These are phyloP conservation scores for Globisporangium paddicum DNA, from an alignment of 352 stramenopile genomes.

Conservation along the genomic window DNA sequence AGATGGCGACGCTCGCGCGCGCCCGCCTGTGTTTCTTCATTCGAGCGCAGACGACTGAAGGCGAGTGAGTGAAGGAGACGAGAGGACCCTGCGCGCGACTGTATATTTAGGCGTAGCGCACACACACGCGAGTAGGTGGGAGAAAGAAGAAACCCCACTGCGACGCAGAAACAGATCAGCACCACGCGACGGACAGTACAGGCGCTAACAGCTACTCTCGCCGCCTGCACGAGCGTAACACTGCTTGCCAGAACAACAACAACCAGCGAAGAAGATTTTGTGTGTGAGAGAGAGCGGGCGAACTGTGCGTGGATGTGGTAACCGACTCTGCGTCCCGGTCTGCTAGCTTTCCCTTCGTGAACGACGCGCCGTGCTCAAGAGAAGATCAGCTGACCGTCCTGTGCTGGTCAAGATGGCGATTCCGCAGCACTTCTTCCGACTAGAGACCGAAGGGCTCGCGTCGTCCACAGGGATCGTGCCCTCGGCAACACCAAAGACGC, in stretches of 20 bases:
- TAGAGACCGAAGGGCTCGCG: conserved; percentile 15
- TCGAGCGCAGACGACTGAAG: background rate
- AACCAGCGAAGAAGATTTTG: background rate
- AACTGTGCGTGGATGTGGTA: background rate
- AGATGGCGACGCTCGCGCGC: background rate
- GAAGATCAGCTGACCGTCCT: background rate
- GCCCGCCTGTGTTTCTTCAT: background rate
- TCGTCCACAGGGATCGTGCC: conserved; percentile 8
- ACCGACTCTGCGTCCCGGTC: background rate
- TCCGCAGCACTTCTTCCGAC: conserved; percentile 14
- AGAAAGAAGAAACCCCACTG: background rate
- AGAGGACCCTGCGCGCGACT: no score
- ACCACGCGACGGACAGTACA: background rate
- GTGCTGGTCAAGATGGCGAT: conserved; percentile 5
- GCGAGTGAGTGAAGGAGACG: background rate
- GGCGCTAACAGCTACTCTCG: background rate
- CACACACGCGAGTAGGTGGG: background rate
- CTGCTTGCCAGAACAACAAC: background rate
- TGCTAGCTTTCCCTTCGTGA: no score
- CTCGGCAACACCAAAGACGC: background rate
- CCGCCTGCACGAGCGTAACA: background rate
- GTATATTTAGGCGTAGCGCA: background rate
- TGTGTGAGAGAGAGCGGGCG: background rate
- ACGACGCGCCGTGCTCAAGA: background rate
- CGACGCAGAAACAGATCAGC: background rate